Evolutionary conservation across 805 yeast genomes (phyloP).

Genomic region (Novakomyces olei): DNA sequence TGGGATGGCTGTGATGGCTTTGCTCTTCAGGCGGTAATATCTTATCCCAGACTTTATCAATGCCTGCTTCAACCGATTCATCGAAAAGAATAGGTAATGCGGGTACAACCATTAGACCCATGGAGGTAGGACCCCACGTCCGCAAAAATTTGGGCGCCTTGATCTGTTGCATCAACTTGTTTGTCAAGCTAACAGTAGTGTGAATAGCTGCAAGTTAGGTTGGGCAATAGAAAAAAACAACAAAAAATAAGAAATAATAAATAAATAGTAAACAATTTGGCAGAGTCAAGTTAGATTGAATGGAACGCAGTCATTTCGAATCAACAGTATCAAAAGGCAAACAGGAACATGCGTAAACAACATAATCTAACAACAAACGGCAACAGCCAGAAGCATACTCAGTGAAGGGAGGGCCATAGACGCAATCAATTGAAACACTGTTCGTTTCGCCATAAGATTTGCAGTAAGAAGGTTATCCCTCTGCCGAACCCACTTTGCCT

Average conservation of each 20-base stretch:
- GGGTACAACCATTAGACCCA: constrained; percentile 61
- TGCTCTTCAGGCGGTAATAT: too few species aligned
- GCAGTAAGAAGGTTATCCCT: constrained; percentile 17
- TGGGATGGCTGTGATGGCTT: too few species aligned
- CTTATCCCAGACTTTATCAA: constrained; percentile 35
- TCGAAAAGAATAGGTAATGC: constrained; percentile 56
- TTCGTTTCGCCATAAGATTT: constrained; percentile 41
- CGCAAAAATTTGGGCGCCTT: constrained; percentile 27
- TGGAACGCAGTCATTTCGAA: constrained; percentile 11
- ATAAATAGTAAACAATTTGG: too few species aligned
- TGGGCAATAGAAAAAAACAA: too few species aligned
- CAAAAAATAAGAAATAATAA: too few species aligned
- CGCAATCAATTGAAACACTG: constrained; percentile 61
- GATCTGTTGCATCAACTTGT: constrained; percentile 33
- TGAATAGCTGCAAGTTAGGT: too few species aligned
- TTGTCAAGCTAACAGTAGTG: constrained; percentile 35
- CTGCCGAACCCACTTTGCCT: constrained; percentile 11
- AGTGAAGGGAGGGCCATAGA: constrained; percentile 74
- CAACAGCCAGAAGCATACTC: constrained; percentile 13
- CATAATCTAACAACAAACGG: too few species aligned
- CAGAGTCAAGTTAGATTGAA: neutral
- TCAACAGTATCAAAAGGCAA: neutral
- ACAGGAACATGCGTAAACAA: too few species aligned
- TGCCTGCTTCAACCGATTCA: constrained; percentile 54
- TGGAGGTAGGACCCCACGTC: constrained; percentile 55